A percentile compares a stretch with the other conserved stretches of the same genome.
phyloP scores from a whole-genome alignment of 2,329 filamentous ascomycete genomes.

The Herpotrichia juniperi region DNA sequence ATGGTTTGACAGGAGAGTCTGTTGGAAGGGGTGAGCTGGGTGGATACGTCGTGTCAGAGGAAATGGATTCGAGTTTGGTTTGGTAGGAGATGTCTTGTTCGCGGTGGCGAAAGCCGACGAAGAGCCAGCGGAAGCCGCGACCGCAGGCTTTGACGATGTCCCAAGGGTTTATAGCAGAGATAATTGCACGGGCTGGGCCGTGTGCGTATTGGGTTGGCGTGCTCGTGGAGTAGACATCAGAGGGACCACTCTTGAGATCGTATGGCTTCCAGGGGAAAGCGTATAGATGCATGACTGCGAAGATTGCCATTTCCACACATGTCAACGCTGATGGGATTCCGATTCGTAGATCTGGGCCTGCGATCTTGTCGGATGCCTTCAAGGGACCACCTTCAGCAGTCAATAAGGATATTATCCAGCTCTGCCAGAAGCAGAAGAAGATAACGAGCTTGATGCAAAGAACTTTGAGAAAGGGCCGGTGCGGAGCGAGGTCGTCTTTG shows the following conservation, averaged over 20 bases:
- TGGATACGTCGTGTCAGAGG: constrained; percentile 21
- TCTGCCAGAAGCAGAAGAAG: constrained; percentile 90
- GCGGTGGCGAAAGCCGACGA: constrained; percentile 71
- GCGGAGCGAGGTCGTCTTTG: constrained; percentile 68
- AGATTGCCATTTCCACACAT: constrained; percentile 84
- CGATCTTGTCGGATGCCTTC: constrained; percentile 65
- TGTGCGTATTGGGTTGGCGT: constrained; percentile 59
- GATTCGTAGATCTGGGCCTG: constrained; percentile 78
- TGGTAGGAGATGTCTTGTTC: constrained; percentile 50
- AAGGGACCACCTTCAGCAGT: constrained; percentile 67
- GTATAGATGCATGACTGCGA: constrained; percentile 78
- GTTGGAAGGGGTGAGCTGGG: constrained; percentile 30
- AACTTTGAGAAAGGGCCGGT: constrained; percentile 80
- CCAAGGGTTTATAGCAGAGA: constrained; percentile 79
- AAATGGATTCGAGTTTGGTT: constrained; percentile 36
- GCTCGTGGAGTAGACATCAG: constrained; percentile 16
- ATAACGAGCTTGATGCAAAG: constrained; percentile 89
- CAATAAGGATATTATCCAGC: constrained; percentile 64
- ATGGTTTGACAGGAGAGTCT: constrained; percentile 19
- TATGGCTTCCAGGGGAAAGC: constrained; percentile 83
- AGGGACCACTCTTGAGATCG: constrained; percentile 41
- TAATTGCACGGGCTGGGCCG: constrained; percentile 68
- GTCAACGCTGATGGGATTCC: constrained; percentile 79
- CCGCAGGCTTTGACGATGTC: constrained; percentile 82
- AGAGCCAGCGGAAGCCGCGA: constrained; percentile 79